Evolutionary conservation across 1,284 basidiomycete genomes (phyloP).

Genomic region (Agaricales sp.): DNA sequence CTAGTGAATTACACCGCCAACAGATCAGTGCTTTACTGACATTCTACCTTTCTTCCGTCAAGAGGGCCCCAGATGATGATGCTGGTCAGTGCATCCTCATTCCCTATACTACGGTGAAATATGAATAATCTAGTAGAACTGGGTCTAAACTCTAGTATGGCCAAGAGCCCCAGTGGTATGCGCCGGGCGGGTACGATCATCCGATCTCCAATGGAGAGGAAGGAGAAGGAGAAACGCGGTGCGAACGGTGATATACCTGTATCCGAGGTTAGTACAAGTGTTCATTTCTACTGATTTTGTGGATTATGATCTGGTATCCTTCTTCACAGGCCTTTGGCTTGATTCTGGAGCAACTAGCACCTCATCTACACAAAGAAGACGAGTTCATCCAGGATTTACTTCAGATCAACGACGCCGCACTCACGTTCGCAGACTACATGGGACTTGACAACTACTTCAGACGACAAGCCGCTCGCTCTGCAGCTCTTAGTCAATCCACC

Average conservation of each 20-base stretch:
- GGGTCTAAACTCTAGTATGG: conserved; percentile 19
- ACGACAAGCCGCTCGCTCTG: conserved; percentile 73
- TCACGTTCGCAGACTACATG: conserved; percentile 96
- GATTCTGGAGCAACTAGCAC: conserved; percentile 70
- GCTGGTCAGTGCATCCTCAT: conserved; percentile 45
- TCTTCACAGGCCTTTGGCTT: conserved; percentile 61
- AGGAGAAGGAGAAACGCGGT: conserved; percentile 33
- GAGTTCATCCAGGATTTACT: conserved; percentile 89
- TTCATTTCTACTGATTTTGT: too few species aligned
- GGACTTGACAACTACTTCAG: conserved; percentile 91
- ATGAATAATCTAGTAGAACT: too few species aligned
- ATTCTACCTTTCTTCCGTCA: conserved; percentile 49
- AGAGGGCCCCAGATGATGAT: conserved; percentile 63
- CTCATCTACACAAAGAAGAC: conserved; percentile 74
- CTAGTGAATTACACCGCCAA: conserved; percentile 68
- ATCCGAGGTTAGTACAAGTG: conserved; percentile 44
- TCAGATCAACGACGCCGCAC: conserved; percentile 79
- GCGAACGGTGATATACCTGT: conserved; percentile 53
- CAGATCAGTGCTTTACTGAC: conserved; percentile 74
- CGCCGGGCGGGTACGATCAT: conserved; percentile 71
- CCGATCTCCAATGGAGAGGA: conserved; percentile 54
- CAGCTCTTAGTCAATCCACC: conserved; percentile 59
- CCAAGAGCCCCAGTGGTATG: conserved; percentile 46
- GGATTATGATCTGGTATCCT: conserved; percentile 3
- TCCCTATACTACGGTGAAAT: neutral